Evolutionary conservation across 2,329 filamentous ascomycete genomes (phyloP).

Genomic region (Stemphylium beticola): DNA sequence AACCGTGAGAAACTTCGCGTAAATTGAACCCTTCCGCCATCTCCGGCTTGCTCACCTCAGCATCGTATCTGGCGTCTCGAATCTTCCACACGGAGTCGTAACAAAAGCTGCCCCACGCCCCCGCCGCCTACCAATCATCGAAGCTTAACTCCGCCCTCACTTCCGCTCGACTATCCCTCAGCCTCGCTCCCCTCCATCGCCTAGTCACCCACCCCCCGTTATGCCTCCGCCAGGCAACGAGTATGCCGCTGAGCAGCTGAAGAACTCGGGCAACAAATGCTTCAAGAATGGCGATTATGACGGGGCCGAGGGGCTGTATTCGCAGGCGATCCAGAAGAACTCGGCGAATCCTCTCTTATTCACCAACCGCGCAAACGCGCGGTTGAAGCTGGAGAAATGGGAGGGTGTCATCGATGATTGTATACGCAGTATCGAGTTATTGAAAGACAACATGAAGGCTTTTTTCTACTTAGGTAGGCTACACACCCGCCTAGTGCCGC

Average conservation of each 20-base stretch:
- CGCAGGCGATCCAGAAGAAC: slow-evolving; percentile 80
- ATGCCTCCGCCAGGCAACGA: slow-evolving; percentile 42
- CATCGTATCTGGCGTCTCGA: slow-evolving; percentile 26
- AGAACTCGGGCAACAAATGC: slow-evolving; percentile 65
- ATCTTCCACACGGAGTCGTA: slow-evolving; percentile 26
- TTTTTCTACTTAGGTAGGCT: slow-evolving; percentile 71
- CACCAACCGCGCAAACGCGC: slow-evolving; percentile 86
- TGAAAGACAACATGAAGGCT: slow-evolving; percentile 75
- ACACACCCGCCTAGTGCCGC: neutral
- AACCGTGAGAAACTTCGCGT: neutral
- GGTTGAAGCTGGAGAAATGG: slow-evolving; percentile 76
- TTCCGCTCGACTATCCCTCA: slow-evolving; percentile 16
- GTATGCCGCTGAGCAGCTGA: slow-evolving; percentile 55
- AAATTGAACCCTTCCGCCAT: slow-evolving; percentile 1
- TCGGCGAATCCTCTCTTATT: slow-evolving; percentile 79
- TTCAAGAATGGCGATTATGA: slow-evolving; percentile 70
- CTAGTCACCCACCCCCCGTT: slow-evolving; percentile 1
- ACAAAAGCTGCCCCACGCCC: slow-evolving; percentile 27
- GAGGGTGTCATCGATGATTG: slow-evolving; percentile 80
- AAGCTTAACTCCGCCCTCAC: slow-evolving; percentile 26
- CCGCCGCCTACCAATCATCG: slow-evolving; percentile 30
- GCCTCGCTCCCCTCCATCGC: slow-evolving; percentile 1
- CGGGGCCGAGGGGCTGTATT: slow-evolving; percentile 72
- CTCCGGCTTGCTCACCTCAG: slow-evolving; percentile 23
- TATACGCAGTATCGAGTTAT: slow-evolving; percentile 72